A percentile compares a stretch with the other conserved stretches of the same genome.
Conservation (phyloP, 2,329 filamentous ascomycete genomes). For the Kalaharituber pfeilii region DNA sequence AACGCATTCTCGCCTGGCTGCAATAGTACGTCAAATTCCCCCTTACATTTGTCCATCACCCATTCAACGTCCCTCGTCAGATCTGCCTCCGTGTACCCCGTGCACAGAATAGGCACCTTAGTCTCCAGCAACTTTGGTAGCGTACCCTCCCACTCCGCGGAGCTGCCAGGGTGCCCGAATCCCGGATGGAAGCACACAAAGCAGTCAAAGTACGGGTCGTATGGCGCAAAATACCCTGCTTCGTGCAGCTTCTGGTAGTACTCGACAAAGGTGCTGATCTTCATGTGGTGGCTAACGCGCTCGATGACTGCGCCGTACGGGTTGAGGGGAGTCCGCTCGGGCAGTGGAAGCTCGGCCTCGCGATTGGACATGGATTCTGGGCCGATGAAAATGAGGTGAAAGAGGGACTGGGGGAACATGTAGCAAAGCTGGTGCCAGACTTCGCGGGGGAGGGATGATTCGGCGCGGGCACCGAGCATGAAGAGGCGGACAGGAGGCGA, state of each 20-base stretch:
- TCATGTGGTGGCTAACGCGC: conserved; percentile 71
- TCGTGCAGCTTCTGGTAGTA: conserved; percentile 96
- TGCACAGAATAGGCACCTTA: conserved; percentile 84
- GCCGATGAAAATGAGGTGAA: conserved; percentile 87
- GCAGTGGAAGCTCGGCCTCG: conserved; percentile 80
- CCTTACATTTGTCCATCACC: conserved; percentile 67
- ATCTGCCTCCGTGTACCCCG: conserved; percentile 89
- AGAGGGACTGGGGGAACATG: conserved; percentile 77
- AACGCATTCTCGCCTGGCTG: conserved; percentile 90
- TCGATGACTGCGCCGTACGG: conserved; percentile 91
- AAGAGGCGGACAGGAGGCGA: conserved; percentile 84
- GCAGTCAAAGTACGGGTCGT: conserved; percentile 96
- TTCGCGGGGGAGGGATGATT: conserved; percentile 84
- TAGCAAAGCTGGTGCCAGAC: conserved; percentile 90
- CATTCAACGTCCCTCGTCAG: conserved; percentile 85
- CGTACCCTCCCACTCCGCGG: conserved; percentile 86
- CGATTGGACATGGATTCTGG: conserved; percentile 92
- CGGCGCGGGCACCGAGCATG: conserved; percentile 84
- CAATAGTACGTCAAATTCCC: conserved; percentile 82
- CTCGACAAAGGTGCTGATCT: conserved; percentile 94
- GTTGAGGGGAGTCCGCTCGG: conserved; percentile 65
- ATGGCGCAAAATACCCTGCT: conserved; percentile 77
- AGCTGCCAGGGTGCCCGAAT: conserved; percentile 79
- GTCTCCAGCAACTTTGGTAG: conserved; percentile 81
- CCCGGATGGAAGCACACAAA: conserved; percentile 96